A percentile compares a stretch with the other conserved stretches of the same genome.
phyloP scores from a whole-genome alignment of 192 early-diverging fungal species.

The Obelidium mucronatum region DNA sequence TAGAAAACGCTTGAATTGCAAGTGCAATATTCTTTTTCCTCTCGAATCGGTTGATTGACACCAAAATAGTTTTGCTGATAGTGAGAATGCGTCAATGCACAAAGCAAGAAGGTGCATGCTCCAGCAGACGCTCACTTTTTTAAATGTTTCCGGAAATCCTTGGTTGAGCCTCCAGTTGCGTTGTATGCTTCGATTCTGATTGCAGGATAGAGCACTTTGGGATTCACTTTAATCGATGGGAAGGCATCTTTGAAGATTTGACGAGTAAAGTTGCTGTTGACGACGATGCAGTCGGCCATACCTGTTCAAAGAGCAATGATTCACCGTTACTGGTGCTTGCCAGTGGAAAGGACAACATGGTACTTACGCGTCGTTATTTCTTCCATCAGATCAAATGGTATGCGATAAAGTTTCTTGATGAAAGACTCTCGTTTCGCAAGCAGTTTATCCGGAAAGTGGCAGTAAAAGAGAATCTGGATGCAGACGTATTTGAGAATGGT shows the following conservation, averaged over 20 bases:
- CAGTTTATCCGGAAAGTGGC: constrained; percentile 94
- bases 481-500: background rate
- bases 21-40: constrained; percentile 89
- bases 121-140: background rate
- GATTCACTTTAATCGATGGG: constrained; percentile 61
- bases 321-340: too few relatives aligned
- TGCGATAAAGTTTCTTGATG: constrained; percentile 75
- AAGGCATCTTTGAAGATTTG: constrained; percentile 77
- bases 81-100: too few relatives aligned
- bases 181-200: constrained; percentile 58
- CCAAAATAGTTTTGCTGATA: constrained; percentile 39
- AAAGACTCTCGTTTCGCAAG: constrained; percentile 67
- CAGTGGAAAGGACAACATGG: background rate
- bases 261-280: constrained; percentile 91
- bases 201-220: constrained; percentile 84
- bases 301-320: constrained; percentile 57
- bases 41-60: constrained; percentile 98
- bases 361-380: constrained; percentile 79
- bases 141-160: constrained; percentile 9
- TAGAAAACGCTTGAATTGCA: constrained; percentile 78
- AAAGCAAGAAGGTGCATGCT: too few relatives aligned
- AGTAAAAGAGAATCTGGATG: constrained; percentile 87
- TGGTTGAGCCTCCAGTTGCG: too few relatives aligned
- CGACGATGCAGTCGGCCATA: constrained; percentile 89
- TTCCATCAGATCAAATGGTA: constrained; percentile 85